phyloP scores from a whole-genome alignment of 1,284 basidiomycete genomes.

The Ganoderma resinaceum region DNA sequence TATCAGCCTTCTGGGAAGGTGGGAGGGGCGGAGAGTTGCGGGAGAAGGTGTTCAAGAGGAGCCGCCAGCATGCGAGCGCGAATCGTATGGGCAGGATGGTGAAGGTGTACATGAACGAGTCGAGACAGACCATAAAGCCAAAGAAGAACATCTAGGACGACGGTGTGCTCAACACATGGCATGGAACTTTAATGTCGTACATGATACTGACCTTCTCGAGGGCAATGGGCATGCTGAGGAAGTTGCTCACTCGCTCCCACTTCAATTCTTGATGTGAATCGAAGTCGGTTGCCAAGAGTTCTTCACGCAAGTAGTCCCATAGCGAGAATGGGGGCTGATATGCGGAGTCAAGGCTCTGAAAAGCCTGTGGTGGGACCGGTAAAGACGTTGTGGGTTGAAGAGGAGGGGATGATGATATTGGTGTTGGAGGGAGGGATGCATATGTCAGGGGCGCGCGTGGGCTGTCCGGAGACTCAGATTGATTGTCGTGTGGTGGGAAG shows the following conservation, averaged over 20 bases:
- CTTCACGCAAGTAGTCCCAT: slow-evolving; percentile 92
- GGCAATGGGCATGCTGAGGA: slow-evolving; percentile 91
- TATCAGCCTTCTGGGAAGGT: slow-evolving; percentile 91
- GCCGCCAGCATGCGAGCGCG: slow-evolving; percentile 68
- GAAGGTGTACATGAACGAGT: slow-evolving; percentile 98
- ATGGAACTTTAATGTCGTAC: not conserved
- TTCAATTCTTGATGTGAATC: slow-evolving; percentile 93
- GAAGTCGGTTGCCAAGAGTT: slow-evolving; percentile 89
- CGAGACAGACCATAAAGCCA: slow-evolving; percentile 93
- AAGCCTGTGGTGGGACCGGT: slow-evolving; percentile 29
- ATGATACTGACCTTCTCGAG: slow-evolving; percentile 82
- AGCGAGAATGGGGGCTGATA: slow-evolving; percentile 71
- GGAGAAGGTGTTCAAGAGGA: slow-evolving; percentile 60
- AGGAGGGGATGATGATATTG: slow-evolving; percentile 59
- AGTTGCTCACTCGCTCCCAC: slow-evolving; percentile 98
- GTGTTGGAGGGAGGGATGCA: slow-evolving; percentile 75
- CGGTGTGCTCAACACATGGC: slow-evolving; percentile 6
- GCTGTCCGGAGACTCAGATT: slow-evolving; percentile 15
- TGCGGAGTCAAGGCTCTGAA: slow-evolving; percentile 32
- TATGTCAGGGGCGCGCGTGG: slow-evolving; percentile 50
- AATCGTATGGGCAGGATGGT: slow-evolving; percentile 96
- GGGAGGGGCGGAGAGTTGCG: slow-evolving; percentile 64
- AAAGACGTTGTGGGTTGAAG: slow-evolving; percentile 36
- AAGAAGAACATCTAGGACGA: slow-evolving; percentile 83
- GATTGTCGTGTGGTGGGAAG: slow-evolving; percentile 28